Base-by-base conservation (phyloP, 257 asterid species). In the Ballota nigra region DNA sequence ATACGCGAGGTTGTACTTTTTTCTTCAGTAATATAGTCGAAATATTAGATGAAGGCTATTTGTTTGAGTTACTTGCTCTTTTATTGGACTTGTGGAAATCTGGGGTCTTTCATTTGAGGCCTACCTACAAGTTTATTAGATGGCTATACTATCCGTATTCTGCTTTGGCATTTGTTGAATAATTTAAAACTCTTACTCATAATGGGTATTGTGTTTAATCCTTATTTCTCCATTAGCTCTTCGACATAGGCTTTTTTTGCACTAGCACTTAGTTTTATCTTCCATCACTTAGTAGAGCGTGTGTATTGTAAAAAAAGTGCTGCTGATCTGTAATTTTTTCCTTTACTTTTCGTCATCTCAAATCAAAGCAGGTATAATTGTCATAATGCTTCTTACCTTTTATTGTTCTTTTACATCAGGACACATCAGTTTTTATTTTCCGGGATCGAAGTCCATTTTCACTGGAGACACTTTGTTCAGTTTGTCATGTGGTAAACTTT, bases 401-500 rank as follows among this genome's bases (percentile, higher is more conserved):
- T 51, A 29, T 53, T 56, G 9, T 61, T 76, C 34, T 65, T 8
- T 49, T 71, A 56, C 66, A 18, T 64, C 93, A 94, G 97, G 97
- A 33, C 97, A 91, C 67, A 86, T 91, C 59, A 84, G 97, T 77
- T 94, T 94, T 87, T 86, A 91, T 81, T 89, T 94, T 79, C 96
- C 98, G 4, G 82, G 96, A 41, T 88, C 95, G 24, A 90, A 87
- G 79, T 85, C 96, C 60, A 78, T 94, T 76, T 94, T 94, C 84
- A 87, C 98, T 0, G 98, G 97, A 68, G 97, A 94, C 83, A 91
- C 99, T 61, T 78, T 94, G 75, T 91, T 94, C 86, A 94, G 99
- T 79, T 87, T 94, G 74, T 91, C 99, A 36, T 94, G 99, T 77
- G 99, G 99, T 51, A 89, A 89, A 83, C 96, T 86, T 72, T 91